These are phyloP conservation scores for Endocalyx cinctus DNA, from an alignment of 2,329 filamentous ascomycete genomes.

Conservation along the genomic window DNA sequence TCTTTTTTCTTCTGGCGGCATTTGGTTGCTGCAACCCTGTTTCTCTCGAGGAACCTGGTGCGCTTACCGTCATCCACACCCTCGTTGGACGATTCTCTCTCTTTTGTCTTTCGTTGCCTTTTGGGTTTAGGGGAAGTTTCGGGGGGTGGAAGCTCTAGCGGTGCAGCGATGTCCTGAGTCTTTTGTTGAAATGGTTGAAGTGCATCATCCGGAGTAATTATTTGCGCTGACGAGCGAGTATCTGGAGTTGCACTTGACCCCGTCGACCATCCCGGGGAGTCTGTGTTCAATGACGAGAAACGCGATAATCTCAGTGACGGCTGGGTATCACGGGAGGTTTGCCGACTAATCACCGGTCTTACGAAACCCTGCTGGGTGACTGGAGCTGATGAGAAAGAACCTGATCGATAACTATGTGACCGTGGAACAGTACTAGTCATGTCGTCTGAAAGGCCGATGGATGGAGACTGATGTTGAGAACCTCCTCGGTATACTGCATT, in stretches of 20 bases:
- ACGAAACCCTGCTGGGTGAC: conserved; percentile 4
- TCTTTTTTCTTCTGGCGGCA: conserved; percentile 65
- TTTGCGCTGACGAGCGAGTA: conserved; percentile 16
- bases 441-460: conserved; percentile 5
- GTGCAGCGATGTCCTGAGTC: conserved; percentile 4
- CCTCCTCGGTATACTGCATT: conserved; percentile 1
- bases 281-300: conserved; percentile 10
- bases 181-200: not conserved
- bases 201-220: conserved; percentile 17
- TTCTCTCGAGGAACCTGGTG: conserved; percentile 61
- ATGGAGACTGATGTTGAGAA: conserved; percentile 3
- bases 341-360: conserved; percentile 4
- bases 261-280: conserved; percentile 20
- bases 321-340: conserved; percentile 8
- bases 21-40: conserved; percentile 68
- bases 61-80: conserved; percentile 39
- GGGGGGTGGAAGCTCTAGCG: conserved; percentile 8
- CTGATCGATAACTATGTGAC: conserved; percentile 1
- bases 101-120: conserved; percentile 18
- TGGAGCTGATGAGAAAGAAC: conserved; percentile 3
- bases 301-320: conserved; percentile 9
- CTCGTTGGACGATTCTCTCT: conserved; percentile 12
- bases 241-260: conserved; percentile 22
- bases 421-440: no score
- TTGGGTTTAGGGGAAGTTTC: conserved; percentile 19